Evolutionary conservation across 345 rosid species (phyloP).

Genomic region (Zanthoxylum bungeanum): DNA sequence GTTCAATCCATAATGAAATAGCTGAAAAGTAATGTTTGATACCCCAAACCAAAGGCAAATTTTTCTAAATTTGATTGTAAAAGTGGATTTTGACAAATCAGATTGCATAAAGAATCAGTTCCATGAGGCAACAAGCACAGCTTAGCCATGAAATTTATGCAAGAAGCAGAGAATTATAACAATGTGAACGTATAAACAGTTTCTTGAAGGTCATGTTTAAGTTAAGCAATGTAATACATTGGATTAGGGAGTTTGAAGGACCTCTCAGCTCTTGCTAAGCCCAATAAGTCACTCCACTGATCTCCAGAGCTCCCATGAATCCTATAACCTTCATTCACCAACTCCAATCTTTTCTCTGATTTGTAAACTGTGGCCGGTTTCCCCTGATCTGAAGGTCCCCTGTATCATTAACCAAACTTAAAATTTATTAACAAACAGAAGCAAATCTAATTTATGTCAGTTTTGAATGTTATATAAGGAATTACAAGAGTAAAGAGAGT

Average conservation of each 20-base stretch:
- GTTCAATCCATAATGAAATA: no score
- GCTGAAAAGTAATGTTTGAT: no score
- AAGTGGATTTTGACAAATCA: no score
- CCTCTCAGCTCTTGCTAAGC: constrained; percentile 61
- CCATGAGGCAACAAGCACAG: no score
- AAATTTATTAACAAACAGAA: neutral
- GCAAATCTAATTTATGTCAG: neutral
- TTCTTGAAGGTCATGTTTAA: neutral
- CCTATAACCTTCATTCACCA: constrained; percentile 55
- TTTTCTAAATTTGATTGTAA: no score
- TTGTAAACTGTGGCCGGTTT: constrained; percentile 55
- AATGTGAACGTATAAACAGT: neutral
- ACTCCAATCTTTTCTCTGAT: constrained; percentile 62
- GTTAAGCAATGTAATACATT: constrained; percentile 59
- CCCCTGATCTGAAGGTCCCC: constrained; percentile 56
- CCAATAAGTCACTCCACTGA: constrained; percentile 88
- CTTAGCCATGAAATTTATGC: no score
- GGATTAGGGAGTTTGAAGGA: constrained; percentile 89
- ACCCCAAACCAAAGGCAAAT: no score
- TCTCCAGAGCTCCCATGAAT: constrained; percentile 80
- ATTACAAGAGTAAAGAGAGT: neutral
- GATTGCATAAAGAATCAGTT: no score
- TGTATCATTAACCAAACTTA: constrained; percentile 16
- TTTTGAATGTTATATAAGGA: neutral
- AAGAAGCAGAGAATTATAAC: constrained; percentile 2